phyloP scores from a whole-genome alignment of 2,329 filamentous ascomycete genomes.

The Cryphonectria radicalis region DNA sequence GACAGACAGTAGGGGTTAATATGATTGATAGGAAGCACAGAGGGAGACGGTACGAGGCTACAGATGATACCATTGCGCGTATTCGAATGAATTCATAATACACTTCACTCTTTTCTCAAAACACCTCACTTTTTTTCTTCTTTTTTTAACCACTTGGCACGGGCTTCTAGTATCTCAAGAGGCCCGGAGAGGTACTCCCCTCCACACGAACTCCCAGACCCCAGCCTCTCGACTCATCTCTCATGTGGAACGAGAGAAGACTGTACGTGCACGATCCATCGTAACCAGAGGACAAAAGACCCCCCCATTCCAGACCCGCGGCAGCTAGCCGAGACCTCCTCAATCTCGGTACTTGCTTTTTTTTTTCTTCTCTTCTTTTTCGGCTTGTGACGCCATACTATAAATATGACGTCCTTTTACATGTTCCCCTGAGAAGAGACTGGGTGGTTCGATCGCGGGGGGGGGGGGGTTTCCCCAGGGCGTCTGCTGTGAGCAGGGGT shows the following conservation, averaged over 20 bases:
- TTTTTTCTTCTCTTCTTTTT: not conserved
- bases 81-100: not conserved
- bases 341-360: not conserved
- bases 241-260: not conserved
- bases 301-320: not conserved
- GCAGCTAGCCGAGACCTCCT: not conserved
- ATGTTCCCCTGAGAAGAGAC: not conserved
- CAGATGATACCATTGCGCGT: constrained; percentile 15
- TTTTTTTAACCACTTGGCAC: too few species aligned
- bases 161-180: too few species aligned
- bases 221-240: not conserved
- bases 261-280: not conserved
- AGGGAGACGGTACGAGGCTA: not conserved
- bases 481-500: not conserved
- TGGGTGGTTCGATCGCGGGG: too few species aligned
- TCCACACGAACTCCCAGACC: not conserved
- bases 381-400: not conserved
- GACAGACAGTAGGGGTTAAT: too few species aligned
- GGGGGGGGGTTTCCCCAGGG: not conserved
- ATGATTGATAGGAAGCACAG: not conserved
- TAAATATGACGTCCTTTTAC: not conserved
- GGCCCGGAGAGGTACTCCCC: not conserved
- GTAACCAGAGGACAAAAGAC: not conserved
- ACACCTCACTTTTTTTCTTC: too few species aligned
- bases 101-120: not conserved